Conservation (phyloP, 352 stramenopile species). For the Pythium dissotocum region DNA sequence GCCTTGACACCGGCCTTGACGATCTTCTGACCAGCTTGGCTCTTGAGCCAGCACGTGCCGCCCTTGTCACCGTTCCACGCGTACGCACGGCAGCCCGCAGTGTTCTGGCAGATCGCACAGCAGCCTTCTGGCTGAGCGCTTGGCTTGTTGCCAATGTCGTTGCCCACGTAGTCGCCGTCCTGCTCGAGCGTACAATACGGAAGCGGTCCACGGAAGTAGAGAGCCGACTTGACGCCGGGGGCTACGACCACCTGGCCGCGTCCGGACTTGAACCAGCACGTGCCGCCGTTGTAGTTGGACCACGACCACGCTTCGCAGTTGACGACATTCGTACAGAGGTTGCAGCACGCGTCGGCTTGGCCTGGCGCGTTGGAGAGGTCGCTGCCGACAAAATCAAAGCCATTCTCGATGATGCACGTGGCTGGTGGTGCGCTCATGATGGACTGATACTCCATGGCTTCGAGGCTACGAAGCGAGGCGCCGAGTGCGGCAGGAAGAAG, state of each 20-base stretch:
- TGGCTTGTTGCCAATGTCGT: neutral
- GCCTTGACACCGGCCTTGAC: neutral
- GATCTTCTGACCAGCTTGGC: neutral
- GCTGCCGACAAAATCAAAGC: neutral
- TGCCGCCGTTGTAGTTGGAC: conserved; percentile 48
- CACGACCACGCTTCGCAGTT: conserved; percentile 23
- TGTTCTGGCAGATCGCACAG: too few species aligned
- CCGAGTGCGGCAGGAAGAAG: neutral
- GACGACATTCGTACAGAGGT: neutral
- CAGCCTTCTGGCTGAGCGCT: too few species aligned
- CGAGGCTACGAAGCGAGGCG: neutral
- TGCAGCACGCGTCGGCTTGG: neutral
- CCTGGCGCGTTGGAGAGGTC: neutral
- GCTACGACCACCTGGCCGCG: too few species aligned
- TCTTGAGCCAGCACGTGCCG: conserved; percentile 36
- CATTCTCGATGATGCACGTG: neutral
- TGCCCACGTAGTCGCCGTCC: neutral
- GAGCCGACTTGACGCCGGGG: too few species aligned
- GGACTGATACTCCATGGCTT: too few species aligned
- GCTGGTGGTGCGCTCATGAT: too few species aligned
- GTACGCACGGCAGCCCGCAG: neutral
- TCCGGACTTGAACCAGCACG: conserved; percentile 33
- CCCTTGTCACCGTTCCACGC: conserved; percentile 1
- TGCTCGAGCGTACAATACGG: neutral
- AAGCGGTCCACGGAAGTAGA: neutral